Percentiles rank a stretch among this genome's conserved stretches.
phyloP scores from a whole-genome alignment of 2,329 filamentous ascomycete genomes.

The Amphichorda felina region DNA sequence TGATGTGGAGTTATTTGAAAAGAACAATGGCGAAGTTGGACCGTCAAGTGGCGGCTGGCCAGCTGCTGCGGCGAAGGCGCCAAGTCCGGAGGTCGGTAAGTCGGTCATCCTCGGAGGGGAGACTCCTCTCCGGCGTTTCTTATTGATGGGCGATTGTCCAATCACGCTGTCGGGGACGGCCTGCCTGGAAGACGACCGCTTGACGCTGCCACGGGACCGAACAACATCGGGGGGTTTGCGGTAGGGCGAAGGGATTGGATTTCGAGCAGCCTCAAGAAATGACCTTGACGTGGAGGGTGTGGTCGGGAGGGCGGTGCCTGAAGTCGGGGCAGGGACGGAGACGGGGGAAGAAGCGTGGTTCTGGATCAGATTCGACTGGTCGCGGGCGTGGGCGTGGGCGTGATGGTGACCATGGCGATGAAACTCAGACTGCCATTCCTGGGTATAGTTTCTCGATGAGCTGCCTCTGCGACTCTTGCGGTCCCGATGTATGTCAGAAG shows the following conservation, averaged over 20 bases:
- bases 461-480: too few relatives aligned
- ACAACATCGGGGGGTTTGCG: neutral
- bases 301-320: neutral
- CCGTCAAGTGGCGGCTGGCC: slow-evolving; percentile 15
- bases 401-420: neutral
- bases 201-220: slow-evolving; percentile 1
- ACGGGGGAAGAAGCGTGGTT: too few relatives aligned
- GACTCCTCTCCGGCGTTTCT: slow-evolving; percentile 35
- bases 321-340: neutral
- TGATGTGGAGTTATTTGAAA: slow-evolving; percentile 29
- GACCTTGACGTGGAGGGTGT: neutral
- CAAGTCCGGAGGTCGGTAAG: slow-evolving; percentile 18
- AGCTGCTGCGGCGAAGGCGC: slow-evolving; percentile 8
- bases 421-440: neutral
- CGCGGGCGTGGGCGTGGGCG: neutral
- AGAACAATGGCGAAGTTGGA: slow-evolving; percentile 39
- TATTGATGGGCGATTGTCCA: slow-evolving; percentile 24
- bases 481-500: too few relatives aligned
- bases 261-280: neutral
- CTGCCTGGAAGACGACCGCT: slow-evolving; percentile 4
- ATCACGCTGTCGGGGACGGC: slow-evolving; percentile 12
- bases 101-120: slow-evolving; percentile 32
- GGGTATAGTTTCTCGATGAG: neutral
- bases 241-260: neutral
- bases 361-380: neutral